Evolutionary conservation across 192 early-diverging fungal species (phyloP), one percentile per base, ranked within the genome.

Genomic region (Piromyces sp.): DNA sequence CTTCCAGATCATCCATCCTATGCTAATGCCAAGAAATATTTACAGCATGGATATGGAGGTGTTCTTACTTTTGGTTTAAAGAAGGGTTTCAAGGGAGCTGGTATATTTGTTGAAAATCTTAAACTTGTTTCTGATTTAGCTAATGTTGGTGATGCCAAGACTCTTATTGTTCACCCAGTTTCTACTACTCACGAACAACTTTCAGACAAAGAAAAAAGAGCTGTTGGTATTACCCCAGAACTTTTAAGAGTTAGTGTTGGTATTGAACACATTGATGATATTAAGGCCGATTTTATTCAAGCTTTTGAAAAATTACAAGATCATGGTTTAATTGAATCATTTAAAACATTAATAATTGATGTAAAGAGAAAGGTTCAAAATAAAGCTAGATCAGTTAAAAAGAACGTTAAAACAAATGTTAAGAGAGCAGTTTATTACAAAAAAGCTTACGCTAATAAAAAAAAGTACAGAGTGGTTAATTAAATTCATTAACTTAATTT

Each of bases 91-190:
- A 36, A 81, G 28, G 79, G 84, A 30, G 91, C 93, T 30, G 94
- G 90, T 51, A 83, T 2, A 30, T 96, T 98, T 84, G 92, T 98
- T 79, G 88, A 95, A 81, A 84, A 81, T n/a, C 90, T 98, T 36
- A 89, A 96, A 84, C 90, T 98, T 33, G 90, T 93, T 5, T 95
- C 93, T 19, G 94, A 96, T 85, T 85, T 98, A 30, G 96, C 95
- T 58, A 98, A 98, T 81, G 95, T 98, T n/a, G 96, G 96, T 80
- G 96, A 98, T 86, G 91, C 94, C 17, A 91, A 94, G 83, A 96
- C 95, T 13, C 88, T 98, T 30, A 94, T 94, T 29, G 95, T 96
- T 83, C 93, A 95, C 80, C 94, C 96, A 15, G 87, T 92, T 30
- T 84, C 89, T 30, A 96, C 95, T 12, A 98, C 95, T 22, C 95